These are phyloP conservation scores for Cryptosporidium felis DNA, from an alignment of 169 alveolate genomes.

Conservation along the genomic window DNA sequence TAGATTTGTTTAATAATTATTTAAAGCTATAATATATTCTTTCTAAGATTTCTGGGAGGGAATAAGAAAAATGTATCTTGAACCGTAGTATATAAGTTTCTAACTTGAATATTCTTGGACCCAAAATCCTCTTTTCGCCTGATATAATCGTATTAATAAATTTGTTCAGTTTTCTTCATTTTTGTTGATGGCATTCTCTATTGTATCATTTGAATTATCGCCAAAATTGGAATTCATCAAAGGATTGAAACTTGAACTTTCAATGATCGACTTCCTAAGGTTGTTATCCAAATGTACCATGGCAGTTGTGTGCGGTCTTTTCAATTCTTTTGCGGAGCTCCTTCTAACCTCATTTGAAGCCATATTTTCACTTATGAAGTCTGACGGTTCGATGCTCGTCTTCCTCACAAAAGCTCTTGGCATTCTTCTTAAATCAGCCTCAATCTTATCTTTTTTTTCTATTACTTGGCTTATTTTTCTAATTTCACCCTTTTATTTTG, in stretches of 20 bases:
- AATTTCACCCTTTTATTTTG: conserved; percentile 12
- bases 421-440: conserved; percentile 28
- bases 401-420: conserved; percentile 15
- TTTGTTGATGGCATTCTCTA: not conserved
- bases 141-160: too few species aligned
- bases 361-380: not conserved
- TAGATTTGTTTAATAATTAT: too few species aligned
- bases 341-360: not conserved
- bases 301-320: conserved; percentile 54
- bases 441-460: conserved; percentile 21
- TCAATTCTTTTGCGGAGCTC: not conserved
- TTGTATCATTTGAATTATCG: not conserved
- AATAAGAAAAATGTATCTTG: too few species aligned
- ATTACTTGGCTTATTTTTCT: not conserved
- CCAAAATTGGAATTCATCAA: not conserved
- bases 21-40: too few species aligned
- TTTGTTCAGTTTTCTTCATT: not conserved
- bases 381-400: not conserved
- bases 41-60: too few species aligned
- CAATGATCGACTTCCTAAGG: not conserved
- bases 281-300: conserved; percentile 36
- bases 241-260: not conserved
- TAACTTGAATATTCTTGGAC: too few species aligned
- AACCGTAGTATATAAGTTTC: too few species aligned
- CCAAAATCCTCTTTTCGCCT: too few species aligned